A percentile compares a stretch with the other conserved stretches of the same genome.
Conservation (phyloP, 371 early-diverging fungal species). For the Zancudomyces culisetae region DNA sequence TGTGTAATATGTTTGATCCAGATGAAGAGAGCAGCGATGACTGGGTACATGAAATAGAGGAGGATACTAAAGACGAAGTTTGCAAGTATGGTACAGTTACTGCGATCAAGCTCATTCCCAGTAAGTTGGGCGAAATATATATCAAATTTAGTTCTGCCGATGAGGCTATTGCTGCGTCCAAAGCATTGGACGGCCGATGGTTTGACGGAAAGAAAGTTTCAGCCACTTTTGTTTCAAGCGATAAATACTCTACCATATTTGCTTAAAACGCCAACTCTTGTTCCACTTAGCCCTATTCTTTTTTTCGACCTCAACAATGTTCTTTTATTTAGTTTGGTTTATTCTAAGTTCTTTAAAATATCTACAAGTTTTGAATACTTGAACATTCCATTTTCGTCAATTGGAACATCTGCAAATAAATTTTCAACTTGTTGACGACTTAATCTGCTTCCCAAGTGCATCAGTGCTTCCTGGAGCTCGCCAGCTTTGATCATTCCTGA, state of each 20-base stretch:
- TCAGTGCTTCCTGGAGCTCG: constrained; percentile 66
- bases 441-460: constrained; percentile 67
- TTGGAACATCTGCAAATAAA: constrained; percentile 76
- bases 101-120: constrained; percentile 54
- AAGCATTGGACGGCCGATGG: constrained; percentile 51
- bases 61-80: constrained; percentile 72
- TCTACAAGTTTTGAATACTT: constrained; percentile 82
- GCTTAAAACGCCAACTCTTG: not conserved
- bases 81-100: constrained; percentile 53
- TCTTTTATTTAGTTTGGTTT: too few relatives aligned
- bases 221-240: constrained; percentile 20
- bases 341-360: constrained; percentile 86
- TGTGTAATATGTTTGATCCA: constrained; percentile 87
- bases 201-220: constrained; percentile 60
- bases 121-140: constrained; percentile 59
- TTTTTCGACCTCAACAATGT: too few relatives aligned
- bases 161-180: constrained; percentile 44
- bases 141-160: constrained; percentile 51
- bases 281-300: too few relatives aligned
- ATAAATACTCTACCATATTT: not conserved
- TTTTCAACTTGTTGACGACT: constrained; percentile 52
- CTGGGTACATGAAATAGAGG: constrained; percentile 75
- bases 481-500: constrained; percentile 59
- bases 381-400: constrained; percentile 61
- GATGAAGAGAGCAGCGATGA: constrained; percentile 64